phyloP scores from a whole-genome alignment of 768 basidiomycete species.

The Lactifluus volemus region DNA sequence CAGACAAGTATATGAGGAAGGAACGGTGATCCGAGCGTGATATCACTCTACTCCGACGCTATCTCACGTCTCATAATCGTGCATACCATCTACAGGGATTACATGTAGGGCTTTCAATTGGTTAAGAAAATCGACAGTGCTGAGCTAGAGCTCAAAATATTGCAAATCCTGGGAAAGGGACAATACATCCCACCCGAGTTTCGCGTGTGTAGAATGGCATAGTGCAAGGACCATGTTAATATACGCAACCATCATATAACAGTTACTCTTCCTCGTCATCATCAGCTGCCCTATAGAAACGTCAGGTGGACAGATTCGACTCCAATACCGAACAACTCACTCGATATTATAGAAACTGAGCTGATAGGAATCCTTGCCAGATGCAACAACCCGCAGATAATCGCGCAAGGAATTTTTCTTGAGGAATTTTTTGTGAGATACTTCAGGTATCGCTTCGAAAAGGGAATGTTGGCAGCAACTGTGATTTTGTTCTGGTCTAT shows the following conservation, averaged over 20 bases:
- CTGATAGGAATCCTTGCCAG: slow-evolving; percentile 88
- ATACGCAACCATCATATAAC: neutral
- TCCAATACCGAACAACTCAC: slow-evolving; percentile 35
- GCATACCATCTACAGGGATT: too few relatives aligned
- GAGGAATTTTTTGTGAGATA: slow-evolving; percentile 99
- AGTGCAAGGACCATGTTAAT: neutral
- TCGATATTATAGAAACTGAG: slow-evolving; percentile 93
- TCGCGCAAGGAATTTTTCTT: slow-evolving; percentile 96
- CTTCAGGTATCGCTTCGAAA: slow-evolving; percentile 97
- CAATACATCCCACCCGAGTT: too few relatives aligned
- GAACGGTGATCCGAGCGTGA: too few relatives aligned
- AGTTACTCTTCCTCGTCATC: slow-evolving; percentile 44
- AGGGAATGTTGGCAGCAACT: slow-evolving; percentile 76
- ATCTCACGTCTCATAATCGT: too few relatives aligned
- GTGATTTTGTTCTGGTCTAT: slow-evolving; percentile 75
- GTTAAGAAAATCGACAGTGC: too few relatives aligned
- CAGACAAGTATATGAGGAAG: too few relatives aligned
- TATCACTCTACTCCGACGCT: too few relatives aligned
- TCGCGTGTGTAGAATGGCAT: neutral
- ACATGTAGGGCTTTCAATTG: too few relatives aligned
- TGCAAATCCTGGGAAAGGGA: too few relatives aligned
- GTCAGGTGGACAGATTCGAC: neutral
- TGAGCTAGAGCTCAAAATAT: too few relatives aligned
- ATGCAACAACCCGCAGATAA: slow-evolving; percentile 97
- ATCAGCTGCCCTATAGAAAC: slow-evolving; percentile 32